These are phyloP conservation scores for Scalesia atractyloides DNA, from an alignment of 129 eudicot species.

Conservation along the genomic window DNA sequence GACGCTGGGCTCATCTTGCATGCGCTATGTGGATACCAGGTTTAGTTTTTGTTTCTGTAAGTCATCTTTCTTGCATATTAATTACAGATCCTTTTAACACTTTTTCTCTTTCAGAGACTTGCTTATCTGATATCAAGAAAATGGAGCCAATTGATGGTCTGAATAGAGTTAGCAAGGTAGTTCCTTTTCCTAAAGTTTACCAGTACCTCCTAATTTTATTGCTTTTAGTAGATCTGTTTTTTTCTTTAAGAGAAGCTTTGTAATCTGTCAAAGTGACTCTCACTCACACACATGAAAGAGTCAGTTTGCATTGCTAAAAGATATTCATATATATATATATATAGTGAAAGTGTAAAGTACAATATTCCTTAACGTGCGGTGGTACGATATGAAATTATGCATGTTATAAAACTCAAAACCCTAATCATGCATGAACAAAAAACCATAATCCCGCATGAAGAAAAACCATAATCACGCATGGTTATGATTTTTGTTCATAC, in stretches of 20 bases:
- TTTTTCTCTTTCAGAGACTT: constrained; percentile 69
- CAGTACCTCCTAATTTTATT: neutral
- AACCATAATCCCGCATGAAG: too few species aligned
- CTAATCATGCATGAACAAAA: too few species aligned
- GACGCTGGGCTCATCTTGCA: constrained; percentile 99
- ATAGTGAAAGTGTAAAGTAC: too few species aligned
- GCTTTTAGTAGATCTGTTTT: neutral
- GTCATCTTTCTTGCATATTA: neutral
- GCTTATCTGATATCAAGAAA: constrained; percentile 81
- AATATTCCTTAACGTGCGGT: too few species aligned
- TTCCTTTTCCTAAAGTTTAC: constrained; percentile 11
- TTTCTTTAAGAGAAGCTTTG: constrained; percentile 1
- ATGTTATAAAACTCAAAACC: too few species aligned
- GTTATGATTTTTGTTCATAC: too few species aligned
- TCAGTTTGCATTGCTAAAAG: constrained; percentile 11
- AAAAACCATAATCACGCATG: too few species aligned
- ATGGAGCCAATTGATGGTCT: constrained; percentile 99
- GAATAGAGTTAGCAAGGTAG: constrained; percentile 86
- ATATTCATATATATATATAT: neutral
- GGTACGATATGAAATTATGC: too few species aligned
- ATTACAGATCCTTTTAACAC: constrained; percentile 20
- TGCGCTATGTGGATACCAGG: constrained; percentile 99
- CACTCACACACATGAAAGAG: neutral
- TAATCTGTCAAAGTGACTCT: neutral
- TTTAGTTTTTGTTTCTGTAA: constrained; percentile 17